Evolutionary conservation across 768 basidiomycete species (phyloP).

Genomic region (Tubosaeta brunneosetosa): DNA sequence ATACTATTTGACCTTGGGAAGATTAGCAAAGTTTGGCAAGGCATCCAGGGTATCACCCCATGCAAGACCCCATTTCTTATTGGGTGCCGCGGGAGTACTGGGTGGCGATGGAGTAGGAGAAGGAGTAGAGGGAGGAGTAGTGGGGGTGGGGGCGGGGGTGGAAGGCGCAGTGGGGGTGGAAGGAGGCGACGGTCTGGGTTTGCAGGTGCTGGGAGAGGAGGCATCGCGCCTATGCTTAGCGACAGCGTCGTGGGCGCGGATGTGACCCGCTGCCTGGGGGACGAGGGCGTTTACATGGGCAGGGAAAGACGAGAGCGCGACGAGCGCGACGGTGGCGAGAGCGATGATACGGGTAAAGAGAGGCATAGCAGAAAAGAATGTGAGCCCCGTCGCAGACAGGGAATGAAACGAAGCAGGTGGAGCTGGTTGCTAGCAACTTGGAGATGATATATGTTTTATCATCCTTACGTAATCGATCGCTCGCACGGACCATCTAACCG

Average conservation of each 20-base stretch:
- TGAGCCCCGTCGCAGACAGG: constrained; percentile 13
- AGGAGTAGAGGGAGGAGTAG: constrained; percentile 7
- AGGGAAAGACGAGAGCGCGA: constrained; percentile 47
- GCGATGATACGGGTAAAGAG: constrained; percentile 44
- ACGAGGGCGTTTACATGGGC: constrained; percentile 44
- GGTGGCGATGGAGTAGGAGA: constrained; percentile 5
- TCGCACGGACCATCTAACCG: constrained; percentile 16
- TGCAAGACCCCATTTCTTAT: constrained; percentile 55
- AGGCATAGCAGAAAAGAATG: constrained; percentile 15
- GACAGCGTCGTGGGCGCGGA: constrained; percentile 41
- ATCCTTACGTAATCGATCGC: constrained; percentile 18
- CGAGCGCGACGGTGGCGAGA: constrained; percentile 51
- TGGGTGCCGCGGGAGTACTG: constrained; percentile 19
- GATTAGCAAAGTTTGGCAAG: constrained; percentile 46
- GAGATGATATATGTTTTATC: not conserved
- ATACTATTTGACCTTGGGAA: constrained; percentile 40
- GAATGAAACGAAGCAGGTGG: not conserved
- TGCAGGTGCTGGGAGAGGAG: constrained; percentile 48
- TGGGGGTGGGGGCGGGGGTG: constrained; percentile 11
- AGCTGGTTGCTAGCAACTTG: not conserved
- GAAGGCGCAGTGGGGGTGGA: constrained; percentile 3
- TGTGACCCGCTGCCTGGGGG: constrained; percentile 41
- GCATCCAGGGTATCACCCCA: not conserved
- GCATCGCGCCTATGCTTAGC: constrained; percentile 48
- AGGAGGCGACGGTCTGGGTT: constrained; percentile 34